Base-by-base conservation (phyloP, 1,139 yeast genomes). In the Geotrichum australiense region DNA sequence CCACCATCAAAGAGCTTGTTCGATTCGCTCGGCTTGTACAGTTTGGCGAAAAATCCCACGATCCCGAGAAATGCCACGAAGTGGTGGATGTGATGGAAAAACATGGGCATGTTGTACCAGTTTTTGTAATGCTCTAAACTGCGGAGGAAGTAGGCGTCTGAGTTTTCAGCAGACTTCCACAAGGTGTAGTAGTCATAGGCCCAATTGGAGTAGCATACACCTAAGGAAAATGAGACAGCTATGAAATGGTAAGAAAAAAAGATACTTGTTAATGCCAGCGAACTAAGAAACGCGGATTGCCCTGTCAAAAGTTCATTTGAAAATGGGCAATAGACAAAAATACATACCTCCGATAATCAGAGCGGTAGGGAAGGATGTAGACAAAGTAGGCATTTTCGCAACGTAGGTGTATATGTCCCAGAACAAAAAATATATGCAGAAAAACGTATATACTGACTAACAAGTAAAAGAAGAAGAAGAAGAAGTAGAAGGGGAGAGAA, bases 1-100 rank as follows among this genome's bases (percentile, higher is more conserved):
- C 91, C 95, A 52, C 93, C 94, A 62, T 91, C 98, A 60, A 91
- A 89, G 59, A 82, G 74, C 61, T 80, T 80, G 56, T 85, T 73
- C 42, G 91, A 93, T 46, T 81, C 91, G 39, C 74, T 62, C 14
- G 97, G 96, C 65, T 82, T 83, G 68, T 80, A 86, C 45, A 89
- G 73, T 68, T 87, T 86, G 61, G 83, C 72, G 52, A 82, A 70
- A 46, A 80, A 68, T 10, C 96, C 96, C 37, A 76, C 38, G 45
- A 86, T 68, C 2, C 94, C 96, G 33, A 86, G 45, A 1, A 56
- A 64, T 41, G 78, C 66, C 32, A 80, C 72, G 37, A 61, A 65
- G 54, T 85, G 87, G 52, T 83, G 68, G 21, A 75, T 70, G 56
- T 80, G 73, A 55, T 76, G 75, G 36, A 83, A 68, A 35, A 69